Evolutionary conservation across 768 basidiomycete species (phyloP).

Genomic region (Trichaptum fuscoviolaceum): DNA sequence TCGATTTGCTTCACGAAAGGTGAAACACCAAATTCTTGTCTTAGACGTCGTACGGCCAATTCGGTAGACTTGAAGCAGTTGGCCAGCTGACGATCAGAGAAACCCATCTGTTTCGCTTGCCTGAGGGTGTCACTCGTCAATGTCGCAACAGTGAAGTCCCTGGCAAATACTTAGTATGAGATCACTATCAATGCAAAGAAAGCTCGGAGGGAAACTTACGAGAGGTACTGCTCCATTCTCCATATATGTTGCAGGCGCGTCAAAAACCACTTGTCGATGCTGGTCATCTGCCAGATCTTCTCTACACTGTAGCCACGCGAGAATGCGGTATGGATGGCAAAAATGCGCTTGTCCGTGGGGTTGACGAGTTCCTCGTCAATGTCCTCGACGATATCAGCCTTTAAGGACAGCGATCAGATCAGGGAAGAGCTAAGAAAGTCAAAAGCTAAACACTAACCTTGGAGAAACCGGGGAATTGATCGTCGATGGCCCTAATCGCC

Average conservation of each 20-base stretch:
- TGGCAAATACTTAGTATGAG: constrained; percentile 22
- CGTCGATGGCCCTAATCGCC: constrained; percentile 95
- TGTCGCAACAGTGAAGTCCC: constrained; percentile 57
- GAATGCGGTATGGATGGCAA: constrained; percentile 93
- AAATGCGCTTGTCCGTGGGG: constrained; percentile 95
- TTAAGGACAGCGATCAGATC: neutral
- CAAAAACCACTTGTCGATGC: constrained; percentile 98
- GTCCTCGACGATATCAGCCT: constrained; percentile 86
- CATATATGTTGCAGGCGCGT: constrained; percentile 81
- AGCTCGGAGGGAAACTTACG: constrained; percentile 42
- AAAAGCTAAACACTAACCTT: constrained; percentile 57
- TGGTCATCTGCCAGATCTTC: constrained; percentile 96
- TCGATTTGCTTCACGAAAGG: constrained; percentile 99
- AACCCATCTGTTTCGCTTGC: constrained; percentile 90
- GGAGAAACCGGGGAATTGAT: constrained; percentile 89
- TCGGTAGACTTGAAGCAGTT: constrained; percentile 82
- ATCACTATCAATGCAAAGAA: neutral
- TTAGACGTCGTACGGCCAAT: constrained; percentile 84
- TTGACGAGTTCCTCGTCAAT: constrained; percentile 91
- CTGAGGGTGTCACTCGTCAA: constrained; percentile 60
- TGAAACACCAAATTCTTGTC: constrained; percentile 75
- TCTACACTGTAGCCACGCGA: constrained; percentile 91
- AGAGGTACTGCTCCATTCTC: constrained; percentile 70
- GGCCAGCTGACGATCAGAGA: constrained; percentile 91
- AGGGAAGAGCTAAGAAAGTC: neutral